Evolutionary conservation across 2,329 filamentous ascomycete species (phyloP), one percentile per base, ranked within the genome.

Genomic region (Fusarium subglutinans): DNA sequence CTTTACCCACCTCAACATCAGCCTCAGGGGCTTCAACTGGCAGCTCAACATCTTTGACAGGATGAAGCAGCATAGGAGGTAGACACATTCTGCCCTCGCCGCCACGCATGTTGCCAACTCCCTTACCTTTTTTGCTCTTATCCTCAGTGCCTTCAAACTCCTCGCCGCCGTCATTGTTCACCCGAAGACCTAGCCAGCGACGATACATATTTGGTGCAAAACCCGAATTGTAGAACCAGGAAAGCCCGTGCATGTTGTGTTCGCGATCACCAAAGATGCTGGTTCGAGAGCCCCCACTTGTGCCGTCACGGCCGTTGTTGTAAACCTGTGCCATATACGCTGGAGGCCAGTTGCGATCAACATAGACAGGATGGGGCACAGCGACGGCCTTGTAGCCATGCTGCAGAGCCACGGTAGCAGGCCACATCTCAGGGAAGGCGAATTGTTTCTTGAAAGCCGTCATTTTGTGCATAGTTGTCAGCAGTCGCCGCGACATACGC

Each of bases 351-450:
- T 90, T 89, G 63, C 95, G 91, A 82, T 98, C 95, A 22, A 96
- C 90, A 80, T 93, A 98, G 63, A 97, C 88, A 3, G 95, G 94
- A 78, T 98, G 96, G 3, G 96, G 96, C 6, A 92, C 94, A 75
- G 93, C 97, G 20, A 98, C 95, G 43, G 94, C 95, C 85, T 98
- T 98, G 84, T 94, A 91, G 17, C 96, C 96, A 81, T 98, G 95
- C 69, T 98, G 95, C 15, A 98, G 87, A 4, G 95, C 94, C 3
- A 94, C 91, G 0, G 93, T 96, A 2, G 92, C 92, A 0, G 95
- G 94, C 94, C 94, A 98, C 95, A 98, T 98, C 83, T 98, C 96
- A 0, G 95, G 94, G 81, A 97, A 97, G 85, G 96, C 97, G 73
- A 94, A 93, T 82, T 97, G 93, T 77, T 95, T 95, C 79, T 92